These are phyloP conservation scores for Monilinia aucupariae DNA, from an alignment of 2,329 filamentous ascomycete species.

Conservation along the genomic window DNA sequence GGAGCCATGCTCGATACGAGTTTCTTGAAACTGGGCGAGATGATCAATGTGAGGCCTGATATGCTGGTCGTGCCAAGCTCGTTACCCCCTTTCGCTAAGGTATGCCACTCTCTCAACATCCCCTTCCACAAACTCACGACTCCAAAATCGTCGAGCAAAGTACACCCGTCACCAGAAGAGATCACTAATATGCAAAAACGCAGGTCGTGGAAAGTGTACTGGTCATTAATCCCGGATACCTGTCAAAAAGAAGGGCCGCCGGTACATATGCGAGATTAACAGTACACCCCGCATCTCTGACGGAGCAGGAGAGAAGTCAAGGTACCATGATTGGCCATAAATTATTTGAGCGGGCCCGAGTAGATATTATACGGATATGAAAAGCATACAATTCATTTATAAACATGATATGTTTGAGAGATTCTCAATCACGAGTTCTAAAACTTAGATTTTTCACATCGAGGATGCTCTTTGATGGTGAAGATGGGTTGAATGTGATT, in stretches of 20 bases:
- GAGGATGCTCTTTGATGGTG: too few relatives aligned
- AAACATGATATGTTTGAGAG: too few relatives aligned
- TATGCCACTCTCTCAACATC: conserved; percentile 36
- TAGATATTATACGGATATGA: conserved; percentile 78
- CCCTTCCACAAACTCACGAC: neutral
- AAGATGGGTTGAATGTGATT: too few relatives aligned
- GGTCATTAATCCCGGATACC: conserved; percentile 80
- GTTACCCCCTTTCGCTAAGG: conserved; percentile 82
- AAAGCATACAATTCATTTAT: too few relatives aligned
- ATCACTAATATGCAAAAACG: neutral
- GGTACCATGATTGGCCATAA: conserved; percentile 62
- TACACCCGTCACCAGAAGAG: neutral
- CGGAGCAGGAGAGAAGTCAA: conserved; percentile 51
- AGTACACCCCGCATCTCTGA: conserved; percentile 59
- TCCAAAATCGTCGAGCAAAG: neutral
- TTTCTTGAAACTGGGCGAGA: conserved; percentile 85
- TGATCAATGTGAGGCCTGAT: conserved; percentile 80
- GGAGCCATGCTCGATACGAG: conserved; percentile 77
- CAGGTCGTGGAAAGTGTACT: conserved; percentile 88
- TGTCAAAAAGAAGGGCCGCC: conserved; percentile 77
- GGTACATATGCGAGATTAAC: conserved; percentile 82
- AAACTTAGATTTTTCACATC: too few relatives aligned
- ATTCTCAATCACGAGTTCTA: too few relatives aligned
- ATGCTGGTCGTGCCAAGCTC: conserved; percentile 77
- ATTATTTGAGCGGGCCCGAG: conserved; percentile 74